Conservation (phyloP, 257 asterid species). For the Fraxinus cuspidata region DNA sequence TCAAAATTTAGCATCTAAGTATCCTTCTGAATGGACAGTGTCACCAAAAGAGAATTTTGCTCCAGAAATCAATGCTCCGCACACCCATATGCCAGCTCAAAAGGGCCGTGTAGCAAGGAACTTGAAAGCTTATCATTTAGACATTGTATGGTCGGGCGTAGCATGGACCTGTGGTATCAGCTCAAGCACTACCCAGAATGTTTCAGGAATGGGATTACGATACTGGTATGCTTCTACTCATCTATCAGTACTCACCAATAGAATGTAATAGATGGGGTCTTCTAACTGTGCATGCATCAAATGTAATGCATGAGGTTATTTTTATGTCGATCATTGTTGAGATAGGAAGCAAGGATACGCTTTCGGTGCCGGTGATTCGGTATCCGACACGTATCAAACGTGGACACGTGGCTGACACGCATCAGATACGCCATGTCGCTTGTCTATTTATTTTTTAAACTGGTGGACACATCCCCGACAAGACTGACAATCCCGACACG, state of each 20-base stretch:
- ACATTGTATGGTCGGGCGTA: constrained; percentile 85
- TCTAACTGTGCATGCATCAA: neutral
- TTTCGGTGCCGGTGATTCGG: too few species aligned
- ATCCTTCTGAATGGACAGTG: constrained; percentile 40
- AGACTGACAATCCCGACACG: too few species aligned
- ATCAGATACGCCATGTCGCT: too few species aligned
- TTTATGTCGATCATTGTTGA: neutral
- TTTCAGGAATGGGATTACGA: constrained; percentile 75
- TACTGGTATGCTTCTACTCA: constrained; percentile 58
- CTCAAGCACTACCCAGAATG: constrained; percentile 88
- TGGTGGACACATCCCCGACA: too few species aligned
- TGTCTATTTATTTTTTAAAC: too few species aligned
- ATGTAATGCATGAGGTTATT: neutral
- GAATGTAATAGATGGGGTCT: neutral
- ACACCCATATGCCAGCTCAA: constrained; percentile 52
- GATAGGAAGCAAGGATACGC: too few species aligned
- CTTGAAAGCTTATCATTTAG: constrained; percentile 61
- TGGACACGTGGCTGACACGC: too few species aligned
- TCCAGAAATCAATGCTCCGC: constrained; percentile 49
- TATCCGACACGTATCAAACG: too few species aligned
- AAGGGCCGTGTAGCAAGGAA: constrained; percentile 73
- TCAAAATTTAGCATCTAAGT: constrained; percentile 19
- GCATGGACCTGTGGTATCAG: constrained; percentile 91
- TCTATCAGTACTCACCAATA: neutral
- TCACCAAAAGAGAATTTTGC: constrained; percentile 59